These are phyloP conservation scores for Sungouiella blattae DNA, from an alignment of 805 yeast species.

Conservation along the genomic window DNA sequence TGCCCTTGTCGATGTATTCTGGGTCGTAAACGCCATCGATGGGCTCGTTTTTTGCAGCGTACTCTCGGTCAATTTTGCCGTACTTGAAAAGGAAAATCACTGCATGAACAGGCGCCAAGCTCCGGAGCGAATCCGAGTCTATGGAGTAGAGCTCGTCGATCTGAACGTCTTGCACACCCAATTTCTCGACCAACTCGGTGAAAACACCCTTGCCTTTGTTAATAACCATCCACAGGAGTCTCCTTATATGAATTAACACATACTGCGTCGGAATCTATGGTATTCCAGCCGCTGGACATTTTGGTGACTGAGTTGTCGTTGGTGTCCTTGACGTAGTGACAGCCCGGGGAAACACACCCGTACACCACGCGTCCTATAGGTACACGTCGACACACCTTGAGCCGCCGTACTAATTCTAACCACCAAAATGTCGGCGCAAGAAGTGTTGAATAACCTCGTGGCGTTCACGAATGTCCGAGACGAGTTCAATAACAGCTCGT, in stretches of 20 bases:
- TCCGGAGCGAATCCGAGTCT: conserved; percentile 40
- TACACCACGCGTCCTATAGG: neutral
- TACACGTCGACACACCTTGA: neutral
- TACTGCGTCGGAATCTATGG: conserved; percentile 64
- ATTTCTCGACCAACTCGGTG: conserved; percentile 55
- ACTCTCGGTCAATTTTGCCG: conserved; percentile 35
- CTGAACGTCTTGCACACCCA: conserved; percentile 52
- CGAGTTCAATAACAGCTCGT: conserved; percentile 9
- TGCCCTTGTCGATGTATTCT: conserved; percentile 27
- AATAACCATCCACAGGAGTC: conserved; percentile 1
- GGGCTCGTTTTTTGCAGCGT: conserved; percentile 32
- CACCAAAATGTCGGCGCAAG: conserved; percentile 3
- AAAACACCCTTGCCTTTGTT: conserved; percentile 48
- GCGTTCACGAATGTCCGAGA: conserved; percentile 8
- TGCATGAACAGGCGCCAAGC: conserved; percentile 48
- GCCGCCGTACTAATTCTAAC: neutral
- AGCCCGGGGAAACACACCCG: conserved; percentile 1
- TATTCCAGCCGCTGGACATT: conserved; percentile 47
- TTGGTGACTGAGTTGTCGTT: neutral
- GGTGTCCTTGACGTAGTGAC: too few relatives aligned
- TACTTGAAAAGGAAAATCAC: conserved; percentile 63
- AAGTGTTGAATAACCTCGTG: conserved; percentile 3
- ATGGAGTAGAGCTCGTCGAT: conserved; percentile 56
- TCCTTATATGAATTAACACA: conserved; percentile 12
- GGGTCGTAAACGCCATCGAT: conserved; percentile 43